Percentiles rank a stretch among this genome's conserved stretches.
phyloP scores from a whole-genome alignment of 2,329 filamentous ascomycete genomes.

The Talaromyces sp. region DNA sequence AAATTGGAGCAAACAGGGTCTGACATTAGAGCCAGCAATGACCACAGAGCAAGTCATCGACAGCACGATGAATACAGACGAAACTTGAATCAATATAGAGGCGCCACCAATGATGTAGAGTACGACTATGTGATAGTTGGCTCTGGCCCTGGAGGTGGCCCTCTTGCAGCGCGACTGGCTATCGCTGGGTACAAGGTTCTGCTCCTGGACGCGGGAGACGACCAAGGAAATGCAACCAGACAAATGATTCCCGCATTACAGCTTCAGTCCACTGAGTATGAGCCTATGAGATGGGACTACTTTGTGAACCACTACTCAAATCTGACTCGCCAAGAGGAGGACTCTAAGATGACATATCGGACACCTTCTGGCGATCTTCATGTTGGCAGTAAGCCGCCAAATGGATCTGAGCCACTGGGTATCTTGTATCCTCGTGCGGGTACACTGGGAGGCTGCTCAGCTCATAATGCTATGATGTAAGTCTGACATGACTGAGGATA shows the following conservation, averaged over 20 bases:
- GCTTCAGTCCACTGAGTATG: conserved; percentile 58
- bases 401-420: conserved; percentile 53
- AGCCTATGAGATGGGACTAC: conserved; percentile 63
- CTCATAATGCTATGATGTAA: conserved; percentile 64
- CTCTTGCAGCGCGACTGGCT: conserved; percentile 62
- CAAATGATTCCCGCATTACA: conserved; percentile 60
- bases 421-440: conserved; percentile 61
- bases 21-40: background rate
- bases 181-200: conserved; percentile 62
- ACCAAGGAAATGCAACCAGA: conserved; percentile 55
- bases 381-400: conserved; percentile 56
- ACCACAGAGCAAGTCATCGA: conserved; percentile 6
- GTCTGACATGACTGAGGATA: background rate
- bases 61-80: conserved; percentile 13
- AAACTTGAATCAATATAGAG: background rate
- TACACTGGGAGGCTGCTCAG: conserved; percentile 59
- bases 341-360: conserved; percentile 63
- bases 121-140: conserved; percentile 68
- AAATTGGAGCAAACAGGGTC: background rate
- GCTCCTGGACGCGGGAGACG: conserved; percentile 64
- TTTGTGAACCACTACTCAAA: conserved; percentile 66
- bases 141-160: conserved; percentile 62
- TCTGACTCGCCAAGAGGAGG: conserved; percentile 54
- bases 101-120: conserved; percentile 10
- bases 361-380: conserved; percentile 57